These are phyloP conservation scores for Phaeosphaeria sp. DNA, from an alignment of 2,329 filamentous ascomycete genomes.

Conservation along the genomic window DNA sequence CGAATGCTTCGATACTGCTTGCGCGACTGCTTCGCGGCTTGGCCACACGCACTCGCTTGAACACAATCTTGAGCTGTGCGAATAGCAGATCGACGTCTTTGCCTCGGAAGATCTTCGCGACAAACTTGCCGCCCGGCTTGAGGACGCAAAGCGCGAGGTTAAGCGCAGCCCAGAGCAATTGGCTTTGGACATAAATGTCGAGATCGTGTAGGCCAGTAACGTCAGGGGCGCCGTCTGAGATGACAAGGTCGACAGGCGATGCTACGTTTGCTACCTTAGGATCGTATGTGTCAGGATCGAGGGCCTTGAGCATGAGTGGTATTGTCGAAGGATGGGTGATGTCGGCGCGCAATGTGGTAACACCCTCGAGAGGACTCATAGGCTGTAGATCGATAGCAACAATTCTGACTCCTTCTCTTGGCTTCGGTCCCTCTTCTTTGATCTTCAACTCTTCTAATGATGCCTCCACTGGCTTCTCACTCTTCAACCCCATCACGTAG, in stretches of 20 bases:
- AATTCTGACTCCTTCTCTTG: conserved; percentile 82
- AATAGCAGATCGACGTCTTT: conserved; percentile 96
- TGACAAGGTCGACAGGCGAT: conserved; percentile 87
- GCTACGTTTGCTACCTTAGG: conserved; percentile 58
- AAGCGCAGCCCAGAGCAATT: conserved; percentile 90
- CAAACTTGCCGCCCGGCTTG: conserved; percentile 91
- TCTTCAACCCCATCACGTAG: conserved; percentile 59
- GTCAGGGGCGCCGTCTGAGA: conserved; percentile 94
- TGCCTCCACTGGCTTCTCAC: conserved; percentile 13
- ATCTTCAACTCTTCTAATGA: conserved; percentile 9
- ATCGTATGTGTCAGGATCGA: conserved; percentile 71
- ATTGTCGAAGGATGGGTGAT: conserved; percentile 98
- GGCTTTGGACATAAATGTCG: conserved; percentile 97
- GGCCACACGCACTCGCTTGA: conserved; percentile 84
- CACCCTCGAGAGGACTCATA: conserved; percentile 91
- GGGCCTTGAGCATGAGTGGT: conserved; percentile 81
- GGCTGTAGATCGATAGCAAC: conserved; percentile 96
- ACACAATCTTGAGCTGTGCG: conserved; percentile 91
- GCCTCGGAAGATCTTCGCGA: conserved; percentile 96
- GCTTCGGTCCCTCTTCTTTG: conserved; percentile 42
- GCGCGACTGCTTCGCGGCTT: conserved; percentile 95
- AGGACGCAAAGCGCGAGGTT: conserved; percentile 94
- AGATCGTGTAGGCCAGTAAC: conserved; percentile 96
- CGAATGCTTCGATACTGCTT: conserved; percentile 95
- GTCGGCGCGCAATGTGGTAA: conserved; percentile 89